Conservation (phyloP, 2,329 filamentous ascomycete species). For the Botrytis sinoallii region DNA sequence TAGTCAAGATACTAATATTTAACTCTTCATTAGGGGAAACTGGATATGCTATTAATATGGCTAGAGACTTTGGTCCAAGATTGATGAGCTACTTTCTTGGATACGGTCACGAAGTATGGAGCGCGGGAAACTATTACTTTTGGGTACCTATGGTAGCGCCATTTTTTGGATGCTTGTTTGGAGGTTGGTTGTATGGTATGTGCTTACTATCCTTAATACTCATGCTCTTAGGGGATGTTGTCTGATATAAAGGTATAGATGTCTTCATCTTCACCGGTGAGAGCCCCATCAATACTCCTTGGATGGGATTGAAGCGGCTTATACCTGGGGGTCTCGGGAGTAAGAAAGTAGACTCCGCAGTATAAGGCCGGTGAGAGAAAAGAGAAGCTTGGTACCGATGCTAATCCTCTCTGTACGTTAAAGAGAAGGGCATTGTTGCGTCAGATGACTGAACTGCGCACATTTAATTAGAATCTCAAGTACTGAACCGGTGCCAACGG, state of each 20-base stretch:
- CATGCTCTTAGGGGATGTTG: neutral
- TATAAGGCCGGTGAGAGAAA: neutral
- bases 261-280: conserved; percentile 48
- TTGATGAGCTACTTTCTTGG: conserved; percentile 65
- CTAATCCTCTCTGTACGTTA: neutral
- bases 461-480: neutral
- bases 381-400: no score
- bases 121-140: conserved; percentile 66
- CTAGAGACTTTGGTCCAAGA: conserved; percentile 66
- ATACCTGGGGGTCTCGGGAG: conserved; percentile 6
- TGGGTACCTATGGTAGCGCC: conserved; percentile 73
- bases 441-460: neutral
- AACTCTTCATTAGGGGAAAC: conserved; percentile 56
- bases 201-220: neutral
- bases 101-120: conserved; percentile 67
- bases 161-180: conserved; percentile 61
- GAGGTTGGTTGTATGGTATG: conserved; percentile 60
- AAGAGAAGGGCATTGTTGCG: neutral
- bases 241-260: conserved; percentile 35
- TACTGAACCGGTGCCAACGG: neutral
- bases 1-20: neutral
- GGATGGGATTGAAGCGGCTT: conserved; percentile 33
- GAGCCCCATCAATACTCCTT: conserved; percentile 35
- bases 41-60: conserved; percentile 72
- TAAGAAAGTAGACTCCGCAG: neutral